Evolutionary conservation across 2,329 filamentous ascomycete species (phyloP).

Genomic region (Stemphylium vesicarium): DNA sequence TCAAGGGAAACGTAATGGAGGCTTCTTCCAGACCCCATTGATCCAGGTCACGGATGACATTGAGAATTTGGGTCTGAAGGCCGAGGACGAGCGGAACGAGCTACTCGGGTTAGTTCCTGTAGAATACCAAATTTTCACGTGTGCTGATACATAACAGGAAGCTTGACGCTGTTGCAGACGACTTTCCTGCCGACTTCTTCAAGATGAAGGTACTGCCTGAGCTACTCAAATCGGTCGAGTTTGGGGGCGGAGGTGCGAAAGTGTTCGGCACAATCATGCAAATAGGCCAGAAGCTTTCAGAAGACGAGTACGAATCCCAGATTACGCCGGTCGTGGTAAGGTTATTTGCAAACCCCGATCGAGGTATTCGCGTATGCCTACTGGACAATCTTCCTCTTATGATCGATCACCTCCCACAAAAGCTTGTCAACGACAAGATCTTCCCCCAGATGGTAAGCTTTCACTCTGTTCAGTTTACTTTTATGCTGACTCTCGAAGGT

Average conservation of each 20-base stretch:
- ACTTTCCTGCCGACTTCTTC: constrained; percentile 98
- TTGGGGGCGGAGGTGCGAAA: constrained; percentile 92
- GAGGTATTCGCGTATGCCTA: constrained; percentile 88
- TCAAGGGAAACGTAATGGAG: constrained; percentile 78
- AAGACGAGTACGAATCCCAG: constrained; percentile 85
- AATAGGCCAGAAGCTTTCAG: constrained; percentile 83
- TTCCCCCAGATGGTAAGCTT: constrained; percentile 82
- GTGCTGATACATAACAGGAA: constrained; percentile 57
- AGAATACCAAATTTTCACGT: not conserved
- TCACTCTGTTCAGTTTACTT: not conserved
- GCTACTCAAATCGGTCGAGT: constrained; percentile 97
- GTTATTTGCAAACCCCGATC: constrained; percentile 87
- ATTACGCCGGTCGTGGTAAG: constrained; percentile 87
- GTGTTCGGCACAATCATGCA: constrained; percentile 89
- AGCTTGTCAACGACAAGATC: constrained; percentile 92
- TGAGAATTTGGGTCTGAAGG: constrained; percentile 89
- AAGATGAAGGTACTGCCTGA: constrained; percentile 96
- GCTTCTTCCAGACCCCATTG: constrained; percentile 91
- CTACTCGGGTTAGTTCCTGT: constrained; percentile 68
- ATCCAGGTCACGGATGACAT: constrained; percentile 93
- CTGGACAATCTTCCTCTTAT: constrained; percentile 87
- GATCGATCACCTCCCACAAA: constrained; percentile 88
- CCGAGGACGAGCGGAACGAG: constrained; percentile 79
- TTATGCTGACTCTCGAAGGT: constrained; percentile 60
- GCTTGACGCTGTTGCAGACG: constrained; percentile 83